Conservation (phyloP, 345 rosid species). For the Lenwebbia sp. region DNA sequence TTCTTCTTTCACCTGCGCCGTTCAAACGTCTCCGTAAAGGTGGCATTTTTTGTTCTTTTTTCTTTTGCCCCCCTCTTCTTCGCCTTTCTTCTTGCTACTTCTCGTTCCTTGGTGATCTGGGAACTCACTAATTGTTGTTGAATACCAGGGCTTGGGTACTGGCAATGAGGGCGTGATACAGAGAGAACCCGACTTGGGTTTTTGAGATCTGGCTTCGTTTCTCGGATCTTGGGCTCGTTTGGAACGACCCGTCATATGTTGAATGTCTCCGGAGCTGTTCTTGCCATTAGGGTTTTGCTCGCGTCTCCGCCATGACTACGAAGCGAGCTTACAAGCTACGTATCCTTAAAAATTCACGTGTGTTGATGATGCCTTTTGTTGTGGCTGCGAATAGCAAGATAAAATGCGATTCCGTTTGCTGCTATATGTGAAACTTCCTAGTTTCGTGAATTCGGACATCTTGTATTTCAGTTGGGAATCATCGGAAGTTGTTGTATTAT, state of each 20-base stretch:
- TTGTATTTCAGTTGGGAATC: background rate
- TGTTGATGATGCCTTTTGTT: background rate
- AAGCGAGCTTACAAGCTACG: slow-evolving; percentile 99
- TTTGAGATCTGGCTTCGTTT: slow-evolving; percentile 8
- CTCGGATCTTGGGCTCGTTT: slow-evolving; percentile 1
- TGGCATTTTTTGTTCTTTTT: background rate
- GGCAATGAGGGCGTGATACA: background rate
- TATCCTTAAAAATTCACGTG: slow-evolving; percentile 37
- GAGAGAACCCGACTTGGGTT: background rate
- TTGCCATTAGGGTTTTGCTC: slow-evolving; percentile 29
- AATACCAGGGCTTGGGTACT: background rate
- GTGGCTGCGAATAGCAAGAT: background rate
- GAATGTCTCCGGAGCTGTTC: slow-evolving; percentile 11
- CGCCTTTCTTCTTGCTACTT: background rate
- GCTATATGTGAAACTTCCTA: background rate
- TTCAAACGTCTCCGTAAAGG: background rate
- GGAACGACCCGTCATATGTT: background rate
- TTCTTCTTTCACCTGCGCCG: background rate
- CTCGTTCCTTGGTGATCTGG: background rate
- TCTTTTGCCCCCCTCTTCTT: background rate
- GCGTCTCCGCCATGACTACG: slow-evolving; percentile 62
- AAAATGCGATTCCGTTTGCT: background rate
- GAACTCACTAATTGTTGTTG: background rate
- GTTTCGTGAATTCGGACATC: background rate
- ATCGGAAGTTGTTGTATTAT: background rate